phyloP scores from a whole-genome alignment of 495 filamentous ascomycete species.

The Xylaria cubensis region DNA sequence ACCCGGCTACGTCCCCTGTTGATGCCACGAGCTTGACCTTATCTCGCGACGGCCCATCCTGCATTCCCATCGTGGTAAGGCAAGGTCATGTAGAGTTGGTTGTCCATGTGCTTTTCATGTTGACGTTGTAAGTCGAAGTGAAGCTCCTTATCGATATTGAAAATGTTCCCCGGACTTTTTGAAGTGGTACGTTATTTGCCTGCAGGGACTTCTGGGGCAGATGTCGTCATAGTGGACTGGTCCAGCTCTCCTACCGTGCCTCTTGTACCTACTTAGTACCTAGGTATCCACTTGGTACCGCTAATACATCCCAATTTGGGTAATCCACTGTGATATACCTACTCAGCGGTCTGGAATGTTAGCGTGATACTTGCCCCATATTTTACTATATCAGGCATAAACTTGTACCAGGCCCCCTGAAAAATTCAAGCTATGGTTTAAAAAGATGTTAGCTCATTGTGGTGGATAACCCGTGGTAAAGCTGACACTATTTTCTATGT shows the following conservation, averaged over 20 bases:
- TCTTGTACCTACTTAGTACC: no score
- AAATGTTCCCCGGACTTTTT: not conserved
- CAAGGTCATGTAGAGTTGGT: not conserved
- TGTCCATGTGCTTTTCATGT: conserved; percentile 2
- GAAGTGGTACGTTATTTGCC: not conserved
- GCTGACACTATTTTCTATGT: no score
- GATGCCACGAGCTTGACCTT: conserved; percentile 51
- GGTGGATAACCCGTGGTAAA: no score
- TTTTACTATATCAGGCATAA: no score
- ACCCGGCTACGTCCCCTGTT: conserved; percentile 40
- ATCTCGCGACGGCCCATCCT: conserved; percentile 30
- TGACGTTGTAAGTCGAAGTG: not conserved
- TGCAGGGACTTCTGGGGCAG: conserved; percentile 15
- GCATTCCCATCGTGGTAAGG: conserved; percentile 29
- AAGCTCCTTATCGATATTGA: conserved; percentile 15
- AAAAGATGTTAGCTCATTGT: no score
- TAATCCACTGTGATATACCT: not conserved
- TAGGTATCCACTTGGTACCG: not conserved
- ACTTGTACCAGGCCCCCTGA: no score
- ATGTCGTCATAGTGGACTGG: conserved; percentile 16
- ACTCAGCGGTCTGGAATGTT: no score
- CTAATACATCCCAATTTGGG: not conserved
- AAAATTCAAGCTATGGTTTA: no score
- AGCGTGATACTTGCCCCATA: no score
- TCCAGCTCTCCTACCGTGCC: not conserved